These are phyloP conservation scores for Tubosaeta sp. DNA, from an alignment of 768 basidiomycete species.

Conservation along the genomic window DNA sequence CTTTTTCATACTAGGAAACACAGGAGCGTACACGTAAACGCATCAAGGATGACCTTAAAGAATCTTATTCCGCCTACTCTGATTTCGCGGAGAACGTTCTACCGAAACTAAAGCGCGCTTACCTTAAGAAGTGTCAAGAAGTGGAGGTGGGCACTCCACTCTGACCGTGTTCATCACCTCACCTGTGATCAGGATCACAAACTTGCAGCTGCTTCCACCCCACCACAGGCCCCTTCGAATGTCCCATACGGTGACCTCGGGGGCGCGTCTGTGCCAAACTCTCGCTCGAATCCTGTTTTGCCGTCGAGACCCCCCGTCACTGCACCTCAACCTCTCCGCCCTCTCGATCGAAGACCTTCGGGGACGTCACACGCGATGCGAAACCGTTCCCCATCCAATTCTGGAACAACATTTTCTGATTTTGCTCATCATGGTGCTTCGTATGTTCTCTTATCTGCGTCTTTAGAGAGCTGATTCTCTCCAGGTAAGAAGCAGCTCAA, in stretches of 20 bases:
- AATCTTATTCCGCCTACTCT: conserved; percentile 67
- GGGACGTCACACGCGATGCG: conserved; percentile 48
- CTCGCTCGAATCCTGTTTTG: conserved; percentile 44
- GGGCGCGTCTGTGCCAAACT: conserved; percentile 29
- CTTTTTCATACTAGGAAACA: conserved; percentile 53
- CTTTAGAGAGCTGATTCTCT: not conserved
- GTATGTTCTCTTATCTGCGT: not conserved
- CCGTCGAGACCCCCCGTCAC: conserved; percentile 54
- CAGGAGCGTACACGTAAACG: conserved; percentile 90
- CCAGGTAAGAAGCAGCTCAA: conserved; percentile 83
- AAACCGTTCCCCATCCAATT: conserved; percentile 77
- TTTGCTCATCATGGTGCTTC: conserved; percentile 71
- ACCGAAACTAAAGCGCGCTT: conserved; percentile 75
- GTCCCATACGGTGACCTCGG: conserved; percentile 32
- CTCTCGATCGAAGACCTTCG: conserved; percentile 72
- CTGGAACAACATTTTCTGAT: conserved; percentile 79
- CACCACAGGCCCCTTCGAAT: conserved; percentile 24
- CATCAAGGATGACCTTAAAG: conserved; percentile 87
- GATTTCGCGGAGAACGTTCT: conserved; percentile 79
- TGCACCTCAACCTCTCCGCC: conserved; percentile 69
- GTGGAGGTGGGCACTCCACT: conserved; percentile 57
- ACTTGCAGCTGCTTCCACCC: conserved; percentile 35
- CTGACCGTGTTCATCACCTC: conserved; percentile 5
- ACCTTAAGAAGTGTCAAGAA: conserved; percentile 82
- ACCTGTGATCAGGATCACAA: conserved; percentile 57